phyloP scores from a whole-genome alignment of 2,329 filamentous ascomycete genomes.

The Alternaria tenuissima region DNA sequence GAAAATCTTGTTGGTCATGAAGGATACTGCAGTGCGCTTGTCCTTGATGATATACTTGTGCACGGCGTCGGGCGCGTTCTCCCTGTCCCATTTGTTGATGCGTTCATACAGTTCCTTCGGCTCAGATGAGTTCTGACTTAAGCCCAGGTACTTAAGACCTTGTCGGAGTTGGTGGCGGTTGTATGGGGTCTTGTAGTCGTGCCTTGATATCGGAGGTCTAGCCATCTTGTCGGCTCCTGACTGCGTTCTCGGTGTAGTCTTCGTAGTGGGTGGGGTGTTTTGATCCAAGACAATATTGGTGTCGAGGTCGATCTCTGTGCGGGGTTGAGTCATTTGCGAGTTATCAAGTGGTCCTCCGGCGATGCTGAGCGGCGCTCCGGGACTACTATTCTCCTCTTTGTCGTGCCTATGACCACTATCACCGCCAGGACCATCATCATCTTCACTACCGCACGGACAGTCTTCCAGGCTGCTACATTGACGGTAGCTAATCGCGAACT shows the following conservation, averaged over 20 bases:
- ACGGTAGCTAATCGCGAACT: not conserved
- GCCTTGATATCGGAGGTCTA: not conserved
- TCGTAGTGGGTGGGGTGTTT: not conserved
- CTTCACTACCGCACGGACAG: not conserved
- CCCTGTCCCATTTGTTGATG: not conserved
- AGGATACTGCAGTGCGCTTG: not conserved
- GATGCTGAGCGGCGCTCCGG: not conserved
- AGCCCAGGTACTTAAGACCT: not conserved
- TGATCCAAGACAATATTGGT: not conserved
- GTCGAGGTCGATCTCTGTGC: not conserved
- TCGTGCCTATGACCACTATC: not conserved
- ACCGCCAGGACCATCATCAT: not conserved
- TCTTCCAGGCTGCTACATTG: not conserved
- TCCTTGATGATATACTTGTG: not conserved
- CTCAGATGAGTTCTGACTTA: not conserved
- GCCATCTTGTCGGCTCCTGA: not conserved
- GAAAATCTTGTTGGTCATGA: no score
- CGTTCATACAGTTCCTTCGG: not conserved
- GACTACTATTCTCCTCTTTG: not conserved
- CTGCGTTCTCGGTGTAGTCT: not conserved
- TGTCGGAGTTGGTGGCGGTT: not conserved
- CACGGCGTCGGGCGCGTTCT: not conserved
- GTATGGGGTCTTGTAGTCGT: not conserved
- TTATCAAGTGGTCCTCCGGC: not conserved
- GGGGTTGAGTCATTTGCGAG: not conserved